A percentile compares a stretch with the other conserved stretches of the same genome.
These are phyloP conservation scores for Fusarium staphyleae DNA, from an alignment of 2,329 filamentous ascomycete species.

Conservation along the genomic window DNA sequence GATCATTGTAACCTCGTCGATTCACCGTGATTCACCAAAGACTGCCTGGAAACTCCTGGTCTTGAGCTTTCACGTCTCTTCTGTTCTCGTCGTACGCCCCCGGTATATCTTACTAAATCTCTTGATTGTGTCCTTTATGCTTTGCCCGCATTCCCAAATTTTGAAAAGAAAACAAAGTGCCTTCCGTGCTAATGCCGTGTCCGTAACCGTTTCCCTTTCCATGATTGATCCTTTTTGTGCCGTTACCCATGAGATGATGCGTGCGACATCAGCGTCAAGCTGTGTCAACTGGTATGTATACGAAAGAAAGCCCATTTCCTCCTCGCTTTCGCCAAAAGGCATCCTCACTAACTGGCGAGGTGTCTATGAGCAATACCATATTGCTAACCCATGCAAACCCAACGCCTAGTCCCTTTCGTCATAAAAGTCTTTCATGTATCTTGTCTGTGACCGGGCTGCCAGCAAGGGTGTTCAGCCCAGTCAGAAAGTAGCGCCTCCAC, in stretches of 20 bases:
- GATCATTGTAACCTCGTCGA: no score
- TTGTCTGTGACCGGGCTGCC: slow-evolving; percentile 23
- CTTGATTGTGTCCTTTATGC: slow-evolving; percentile 7
- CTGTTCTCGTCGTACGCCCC: slow-evolving; percentile 1
- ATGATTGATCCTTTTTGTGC: slow-evolving; percentile 40
- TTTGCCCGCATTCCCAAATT: slow-evolving; percentile 3
- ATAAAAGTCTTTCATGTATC: slow-evolving; percentile 24
- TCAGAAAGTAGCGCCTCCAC: slow-evolving; percentile 41
- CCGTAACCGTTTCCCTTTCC: slow-evolving; percentile 31
- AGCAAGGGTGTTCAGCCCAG: slow-evolving; percentile 37
- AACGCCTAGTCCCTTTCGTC: slow-evolving; percentile 22
- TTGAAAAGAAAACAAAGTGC: slow-evolving; percentile 11
- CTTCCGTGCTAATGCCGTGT: slow-evolving; percentile 28
- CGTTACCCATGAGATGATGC: slow-evolving; percentile 40
- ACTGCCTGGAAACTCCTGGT: background rate
- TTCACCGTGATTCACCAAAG: slow-evolving; percentile 12
- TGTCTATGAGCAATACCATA: slow-evolving; percentile 24
- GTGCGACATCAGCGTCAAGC: slow-evolving; percentile 39
- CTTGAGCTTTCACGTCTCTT: slow-evolving; percentile 18
- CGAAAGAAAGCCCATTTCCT: slow-evolving; percentile 34
- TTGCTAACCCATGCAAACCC: slow-evolving; percentile 15
- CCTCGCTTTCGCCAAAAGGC: slow-evolving; percentile 8
- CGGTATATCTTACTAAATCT: slow-evolving; percentile 12
- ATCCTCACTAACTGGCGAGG: slow-evolving; percentile 23
- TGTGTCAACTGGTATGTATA: slow-evolving; percentile 35